Base-by-base conservation (phyloP, 2,329 filamentous ascomycete species). In the Botrytis elliptica region DNA sequence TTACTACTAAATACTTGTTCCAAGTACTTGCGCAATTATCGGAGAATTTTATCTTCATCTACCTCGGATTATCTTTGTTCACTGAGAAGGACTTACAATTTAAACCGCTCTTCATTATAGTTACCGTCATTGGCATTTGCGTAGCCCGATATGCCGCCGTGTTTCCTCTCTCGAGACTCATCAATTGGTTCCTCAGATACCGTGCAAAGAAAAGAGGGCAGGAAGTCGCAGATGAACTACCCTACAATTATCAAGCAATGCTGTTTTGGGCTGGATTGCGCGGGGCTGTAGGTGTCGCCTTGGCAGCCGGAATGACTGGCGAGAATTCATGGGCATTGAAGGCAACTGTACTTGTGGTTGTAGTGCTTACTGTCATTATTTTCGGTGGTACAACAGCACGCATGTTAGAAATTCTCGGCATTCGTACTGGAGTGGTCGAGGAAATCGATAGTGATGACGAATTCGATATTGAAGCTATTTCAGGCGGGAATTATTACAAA, bases 21-120 rank as follows among this genome's bases (percentile, higher is more conserved):
- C 94, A 97, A 82, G 91, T 97, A 75, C 91, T 97, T 78, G 93
- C 96, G 5, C 96, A 99, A 83, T 85, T 99, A 64, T 97, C 95
- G 0, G 96, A 99, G 84, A 99, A 99, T 83, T 99, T 99, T 82
- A 99, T 99, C 83, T 99, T 99, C 85, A 99, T 99, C 82, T 99
- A 99, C 81, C 89, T 99, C 0, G 96, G 96, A 9, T 86, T 99
- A 4, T 97, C 96, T 0, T 87, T 99, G 42, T 98, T 99, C 82
- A 98, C 96, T 4, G 95, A 98, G 79, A 91, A 90, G 70, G 90
- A 93, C 68, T 87, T 98, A 38, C 90, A 93, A 74, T 99, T 97
- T 84, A 97, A 98, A 81, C 96, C 96, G 0, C 89, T 97, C 4
- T 93, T 99, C 80, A 98, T 98, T 79, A 92, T 99, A 72, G 90